These are phyloP conservation scores for Dactylellina haptotyla DNA, from an alignment of 2,329 filamentous ascomycete species.

Conservation along the genomic window DNA sequence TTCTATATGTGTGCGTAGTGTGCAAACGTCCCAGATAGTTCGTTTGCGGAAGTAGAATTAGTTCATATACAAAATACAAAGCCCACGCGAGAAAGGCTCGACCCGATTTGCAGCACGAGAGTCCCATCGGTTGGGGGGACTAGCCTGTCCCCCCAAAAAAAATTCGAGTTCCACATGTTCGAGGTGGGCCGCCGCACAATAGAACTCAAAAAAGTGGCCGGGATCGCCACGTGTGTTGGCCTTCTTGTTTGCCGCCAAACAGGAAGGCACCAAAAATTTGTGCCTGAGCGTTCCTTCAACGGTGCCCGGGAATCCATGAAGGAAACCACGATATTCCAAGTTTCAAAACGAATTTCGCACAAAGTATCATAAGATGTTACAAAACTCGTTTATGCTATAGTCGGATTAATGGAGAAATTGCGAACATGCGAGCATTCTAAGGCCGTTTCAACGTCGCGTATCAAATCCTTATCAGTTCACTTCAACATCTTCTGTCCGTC, in stretches of 20 bases:
- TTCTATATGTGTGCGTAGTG: not conserved
- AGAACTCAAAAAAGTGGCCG: not conserved
- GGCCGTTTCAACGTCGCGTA: no score
- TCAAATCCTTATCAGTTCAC: no score
- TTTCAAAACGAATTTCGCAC: not conserved
- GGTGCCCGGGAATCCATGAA: not conserved
- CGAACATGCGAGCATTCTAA: not conserved
- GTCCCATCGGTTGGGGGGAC: no score
- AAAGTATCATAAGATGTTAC: constrained; percentile 1
- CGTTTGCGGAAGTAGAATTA: constrained; percentile 6
- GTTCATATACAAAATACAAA: no score
- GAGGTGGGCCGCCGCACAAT: no score
- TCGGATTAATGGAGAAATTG: not conserved
- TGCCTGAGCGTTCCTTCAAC: not conserved
- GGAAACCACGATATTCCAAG: not conserved
- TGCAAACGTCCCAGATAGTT: not conserved
- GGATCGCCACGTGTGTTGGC: constrained; percentile 9
- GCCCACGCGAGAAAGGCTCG: not conserved
- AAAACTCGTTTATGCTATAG: not conserved
- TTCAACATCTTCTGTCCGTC: no score
- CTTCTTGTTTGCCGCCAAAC: not conserved
- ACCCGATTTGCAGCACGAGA: no score
- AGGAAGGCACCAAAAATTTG: not conserved
- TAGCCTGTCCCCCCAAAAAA: no score
- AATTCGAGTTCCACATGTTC: no score